Evolutionary conservation across 768 basidiomycete genomes (phyloP).

Genomic region (Krasilnikovozyma curviuscula): DNA sequence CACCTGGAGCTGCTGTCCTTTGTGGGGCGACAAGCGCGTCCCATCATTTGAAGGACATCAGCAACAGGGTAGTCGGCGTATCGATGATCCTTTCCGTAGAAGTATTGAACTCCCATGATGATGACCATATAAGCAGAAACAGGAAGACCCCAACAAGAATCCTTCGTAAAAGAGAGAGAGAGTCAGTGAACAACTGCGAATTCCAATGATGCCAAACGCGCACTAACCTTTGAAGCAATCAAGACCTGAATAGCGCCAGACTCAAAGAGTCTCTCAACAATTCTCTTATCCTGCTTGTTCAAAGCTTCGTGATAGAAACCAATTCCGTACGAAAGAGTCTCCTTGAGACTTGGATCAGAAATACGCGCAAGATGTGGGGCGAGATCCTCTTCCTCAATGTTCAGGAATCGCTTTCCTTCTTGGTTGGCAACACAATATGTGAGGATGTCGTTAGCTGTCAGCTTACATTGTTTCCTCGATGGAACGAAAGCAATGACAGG

Average conservation of each 20-base stretch:
- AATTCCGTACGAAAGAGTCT: constrained; percentile 71
- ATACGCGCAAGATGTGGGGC: constrained; percentile 76
- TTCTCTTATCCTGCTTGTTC: constrained; percentile 74
- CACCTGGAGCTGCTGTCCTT: constrained; percentile 82
- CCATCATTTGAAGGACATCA: constrained; percentile 99
- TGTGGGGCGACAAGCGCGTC: constrained; percentile 76
- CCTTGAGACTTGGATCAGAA: constrained; percentile 50
- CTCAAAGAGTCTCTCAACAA: constrained; percentile 79
- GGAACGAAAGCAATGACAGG: constrained; percentile 87
- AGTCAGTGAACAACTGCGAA: not conserved
- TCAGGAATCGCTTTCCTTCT: constrained; percentile 66
- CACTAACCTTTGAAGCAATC: constrained; percentile 68
- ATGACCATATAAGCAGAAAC: constrained; percentile 92
- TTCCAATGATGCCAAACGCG: not conserved
- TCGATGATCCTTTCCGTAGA: constrained; percentile 92
- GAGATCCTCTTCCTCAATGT: constrained; percentile 62
- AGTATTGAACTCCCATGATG: constrained; percentile 97
- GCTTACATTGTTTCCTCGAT: constrained; percentile 76
- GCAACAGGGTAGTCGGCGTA: constrained; percentile 97
- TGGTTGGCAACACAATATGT: constrained; percentile 76
- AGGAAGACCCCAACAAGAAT: constrained; percentile 89
- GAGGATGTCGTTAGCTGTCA: constrained; percentile 79
- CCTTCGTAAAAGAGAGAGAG: constrained; percentile 31
- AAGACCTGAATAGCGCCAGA: constrained; percentile 88
- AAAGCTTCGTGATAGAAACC: constrained; percentile 93